Conservation (phyloP, 129 eudicot species). For the Rutidosis leptorrhynchoides region DNA sequence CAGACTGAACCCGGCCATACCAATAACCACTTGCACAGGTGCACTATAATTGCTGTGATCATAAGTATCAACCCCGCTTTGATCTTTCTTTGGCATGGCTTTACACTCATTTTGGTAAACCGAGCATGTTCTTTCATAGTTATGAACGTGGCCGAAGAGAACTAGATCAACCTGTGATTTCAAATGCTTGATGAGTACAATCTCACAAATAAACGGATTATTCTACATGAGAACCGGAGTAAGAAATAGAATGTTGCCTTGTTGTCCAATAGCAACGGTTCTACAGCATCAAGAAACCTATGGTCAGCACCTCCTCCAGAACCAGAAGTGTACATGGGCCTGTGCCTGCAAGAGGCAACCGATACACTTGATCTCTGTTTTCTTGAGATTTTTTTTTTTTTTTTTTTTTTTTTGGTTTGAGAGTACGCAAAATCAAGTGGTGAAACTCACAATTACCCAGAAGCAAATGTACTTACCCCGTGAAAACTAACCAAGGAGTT, state of each 20-base stretch:
- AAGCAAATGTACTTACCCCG: conserved; percentile 78
- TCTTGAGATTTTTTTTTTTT: too few relatives aligned
- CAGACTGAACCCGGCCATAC: conserved; percentile 91
- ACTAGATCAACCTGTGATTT: conserved; percentile 93
- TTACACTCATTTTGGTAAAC: conserved; percentile 56
- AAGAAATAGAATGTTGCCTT: conserved; percentile 48
- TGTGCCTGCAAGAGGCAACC: too few relatives aligned
- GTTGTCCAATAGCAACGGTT: conserved; percentile 66
- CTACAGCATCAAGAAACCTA: conserved; percentile 62
- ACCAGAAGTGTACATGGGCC: conserved; percentile 88
- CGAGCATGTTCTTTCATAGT: conserved; percentile 91
- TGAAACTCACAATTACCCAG: too few relatives aligned
- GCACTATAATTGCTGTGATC: conserved; percentile 62
- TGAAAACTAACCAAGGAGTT: conserved; percentile 89
- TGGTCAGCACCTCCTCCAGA: conserved; percentile 42
- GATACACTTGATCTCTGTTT: too few relatives aligned
- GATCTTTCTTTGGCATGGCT: conserved; percentile 69
- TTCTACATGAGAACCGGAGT: too few relatives aligned
- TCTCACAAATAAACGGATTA: too few relatives aligned
- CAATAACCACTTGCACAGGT: conserved; percentile 80
- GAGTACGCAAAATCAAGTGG: too few relatives aligned
- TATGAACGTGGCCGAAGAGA: conserved; percentile 86
- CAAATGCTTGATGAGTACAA: too few relatives aligned
- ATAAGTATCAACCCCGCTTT: conserved; percentile 60
- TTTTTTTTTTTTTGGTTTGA: too few relatives aligned